Evolutionary conservation across 2,329 filamentous ascomycete species (phyloP).

Genomic region (Fusarium sp.): DNA sequence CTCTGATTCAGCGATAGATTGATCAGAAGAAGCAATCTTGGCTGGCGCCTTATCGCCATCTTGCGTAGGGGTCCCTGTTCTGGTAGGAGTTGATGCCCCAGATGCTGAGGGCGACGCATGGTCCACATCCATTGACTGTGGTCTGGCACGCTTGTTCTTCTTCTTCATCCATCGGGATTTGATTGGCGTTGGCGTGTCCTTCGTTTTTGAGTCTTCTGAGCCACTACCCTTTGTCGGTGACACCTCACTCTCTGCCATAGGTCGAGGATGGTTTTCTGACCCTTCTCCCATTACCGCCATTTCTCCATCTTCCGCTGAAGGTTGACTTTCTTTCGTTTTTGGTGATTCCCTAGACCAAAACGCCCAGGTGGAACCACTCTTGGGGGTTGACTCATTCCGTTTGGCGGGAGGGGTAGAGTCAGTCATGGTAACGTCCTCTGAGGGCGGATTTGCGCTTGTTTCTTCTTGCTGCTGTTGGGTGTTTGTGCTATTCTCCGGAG

Average conservation of each 20-base stretch:
- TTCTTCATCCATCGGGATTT: slow-evolving; percentile 53
- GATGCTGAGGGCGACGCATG: slow-evolving; percentile 48
- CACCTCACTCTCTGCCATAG: slow-evolving; percentile 58
- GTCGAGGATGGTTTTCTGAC: slow-evolving; percentile 65
- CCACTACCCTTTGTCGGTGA: slow-evolving; percentile 51
- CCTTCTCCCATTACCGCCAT: slow-evolving; percentile 68
- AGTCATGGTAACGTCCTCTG: slow-evolving; percentile 57
- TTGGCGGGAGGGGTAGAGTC: slow-evolving; percentile 53
- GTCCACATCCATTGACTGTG: slow-evolving; percentile 62
- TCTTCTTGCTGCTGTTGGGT: slow-evolving; percentile 25
- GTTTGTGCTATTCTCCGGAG: slow-evolving; percentile 25
- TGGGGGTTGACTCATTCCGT: slow-evolving; percentile 53
- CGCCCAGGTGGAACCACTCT: slow-evolving; percentile 77
- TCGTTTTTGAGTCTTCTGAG: slow-evolving; percentile 45
- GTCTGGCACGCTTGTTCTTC: slow-evolving; percentile 59
- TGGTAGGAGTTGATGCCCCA: slow-evolving; percentile 40
- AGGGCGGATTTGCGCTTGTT: slow-evolving; percentile 23
- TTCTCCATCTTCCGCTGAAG: slow-evolving; percentile 58
- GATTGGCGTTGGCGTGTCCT: slow-evolving; percentile 45
- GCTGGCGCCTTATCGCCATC: slow-evolving; percentile 28
- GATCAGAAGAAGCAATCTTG: slow-evolving; percentile 41
- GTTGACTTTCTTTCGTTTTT: slow-evolving; percentile 49
- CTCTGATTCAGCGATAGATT: slow-evolving; percentile 56
- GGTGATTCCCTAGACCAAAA: slow-evolving; percentile 78
- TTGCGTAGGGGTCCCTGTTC: slow-evolving; percentile 23